Conservation (phyloP, 495 filamentous ascomycete species). For the Lindgomyces ingoldianus region DNA sequence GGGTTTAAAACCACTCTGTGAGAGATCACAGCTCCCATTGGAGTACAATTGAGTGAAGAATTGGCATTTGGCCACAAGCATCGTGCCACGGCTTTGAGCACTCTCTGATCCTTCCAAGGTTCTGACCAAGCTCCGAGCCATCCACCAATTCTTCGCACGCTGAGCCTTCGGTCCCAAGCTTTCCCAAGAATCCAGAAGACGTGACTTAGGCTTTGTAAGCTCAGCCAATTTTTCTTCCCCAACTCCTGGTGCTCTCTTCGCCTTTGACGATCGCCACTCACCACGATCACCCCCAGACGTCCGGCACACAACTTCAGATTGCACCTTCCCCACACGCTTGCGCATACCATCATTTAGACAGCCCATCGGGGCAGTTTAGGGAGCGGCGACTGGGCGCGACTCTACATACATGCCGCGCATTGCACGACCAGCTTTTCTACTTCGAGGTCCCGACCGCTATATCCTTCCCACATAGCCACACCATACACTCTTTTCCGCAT, state of each 20-base stretch:
- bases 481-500: neutral
- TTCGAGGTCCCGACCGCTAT: constrained; percentile 8
- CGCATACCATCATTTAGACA: constrained; percentile 6
- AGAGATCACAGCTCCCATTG: constrained; percentile 7
- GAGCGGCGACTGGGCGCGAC: constrained; percentile 60
- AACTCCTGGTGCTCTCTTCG: neutral
- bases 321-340: constrained; percentile 2
- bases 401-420: constrained; percentile 50
- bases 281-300: neutral
- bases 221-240: neutral
- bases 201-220: constrained; percentile 18
- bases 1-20: neutral
- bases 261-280: neutral
- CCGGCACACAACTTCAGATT: neutral
- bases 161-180: constrained; percentile 8
- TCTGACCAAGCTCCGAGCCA: constrained; percentile 7
- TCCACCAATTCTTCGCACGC: neutral
- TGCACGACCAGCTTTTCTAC: constrained; percentile 15
- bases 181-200: constrained; percentile 4
- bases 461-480: constrained; percentile 28
- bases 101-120: neutral
- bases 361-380: constrained; percentile 23
- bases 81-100: neutral
- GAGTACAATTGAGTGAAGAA: constrained; percentile 11
- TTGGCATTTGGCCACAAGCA: neutral